phyloP scores from a whole-genome alignment of 2,329 filamentous ascomycete genomes.

The Lasiodiplodia citricola region DNA sequence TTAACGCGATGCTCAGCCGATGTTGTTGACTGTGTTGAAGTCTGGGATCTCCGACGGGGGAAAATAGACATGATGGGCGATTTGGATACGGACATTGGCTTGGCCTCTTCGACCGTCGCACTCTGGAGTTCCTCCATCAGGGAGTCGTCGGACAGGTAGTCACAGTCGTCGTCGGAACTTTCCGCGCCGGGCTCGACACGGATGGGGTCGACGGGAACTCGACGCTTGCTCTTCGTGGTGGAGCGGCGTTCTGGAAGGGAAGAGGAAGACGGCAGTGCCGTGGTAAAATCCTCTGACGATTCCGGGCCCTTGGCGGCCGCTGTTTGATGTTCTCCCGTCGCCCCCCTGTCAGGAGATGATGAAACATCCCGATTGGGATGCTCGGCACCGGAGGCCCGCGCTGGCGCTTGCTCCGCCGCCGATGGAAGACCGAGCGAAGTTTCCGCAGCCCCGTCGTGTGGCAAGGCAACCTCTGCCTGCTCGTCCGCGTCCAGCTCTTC shows the following conservation, averaged over 20 bases:
- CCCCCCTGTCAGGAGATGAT: conserved; percentile 27
- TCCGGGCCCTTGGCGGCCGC: conserved; percentile 20
- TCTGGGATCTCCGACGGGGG: conserved; percentile 40
- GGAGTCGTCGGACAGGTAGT: conserved; percentile 74
- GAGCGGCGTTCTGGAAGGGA: conserved; percentile 26
- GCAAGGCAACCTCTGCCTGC: conserved; percentile 28
- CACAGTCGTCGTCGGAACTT: conserved; percentile 39
- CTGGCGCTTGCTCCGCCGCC: conserved; percentile 18
- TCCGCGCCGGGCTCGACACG: conserved; percentile 23
- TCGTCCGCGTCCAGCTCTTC: conserved; percentile 30
- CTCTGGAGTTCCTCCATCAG: conserved; percentile 85
- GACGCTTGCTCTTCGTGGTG: conserved; percentile 24
- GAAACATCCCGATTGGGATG: conserved; percentile 25
- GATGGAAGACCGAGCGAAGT: conserved; percentile 25
- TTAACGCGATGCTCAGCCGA: conserved; percentile 38
- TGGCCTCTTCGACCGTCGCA: conserved; percentile 83
- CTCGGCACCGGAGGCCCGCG: conserved; percentile 22
- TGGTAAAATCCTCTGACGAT: conserved; percentile 22
- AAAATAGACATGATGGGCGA: conserved; percentile 77
- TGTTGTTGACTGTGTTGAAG: conserved; percentile 33
- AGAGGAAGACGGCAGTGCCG: conserved; percentile 23
- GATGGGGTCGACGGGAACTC: conserved; percentile 23
- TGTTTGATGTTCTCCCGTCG: conserved; percentile 27
- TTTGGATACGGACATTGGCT: conserved; percentile 77
- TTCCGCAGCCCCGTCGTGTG: conserved; percentile 9